Conservation (phyloP, 768 basidiomycete species). For the Cubamyces lactineus region DNA sequence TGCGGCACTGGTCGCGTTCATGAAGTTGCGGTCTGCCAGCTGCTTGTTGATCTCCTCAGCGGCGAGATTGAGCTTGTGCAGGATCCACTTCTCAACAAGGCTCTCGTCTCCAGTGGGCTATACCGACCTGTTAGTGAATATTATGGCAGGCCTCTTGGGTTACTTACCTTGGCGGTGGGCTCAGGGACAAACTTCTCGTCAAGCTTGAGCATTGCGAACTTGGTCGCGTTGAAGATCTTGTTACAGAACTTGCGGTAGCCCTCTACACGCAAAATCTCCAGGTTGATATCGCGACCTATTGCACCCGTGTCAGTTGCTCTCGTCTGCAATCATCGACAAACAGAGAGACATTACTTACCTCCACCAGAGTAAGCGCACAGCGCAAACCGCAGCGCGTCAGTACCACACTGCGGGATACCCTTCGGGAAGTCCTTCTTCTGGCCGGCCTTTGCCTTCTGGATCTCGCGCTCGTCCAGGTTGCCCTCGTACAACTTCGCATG, state of each 20-base stretch:
- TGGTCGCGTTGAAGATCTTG: constrained; percentile 98
- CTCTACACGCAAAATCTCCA: constrained; percentile 94
- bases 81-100: constrained; percentile 92
- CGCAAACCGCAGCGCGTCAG: constrained; percentile 94
- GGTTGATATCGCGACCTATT: constrained; percentile 92
- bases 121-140: not conserved
- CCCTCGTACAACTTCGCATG: constrained; percentile 88
- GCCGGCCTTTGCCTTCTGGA: constrained; percentile 85
- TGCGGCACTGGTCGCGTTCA: constrained; percentile 81
- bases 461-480: constrained; percentile 92
- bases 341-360: constrained; percentile 47
- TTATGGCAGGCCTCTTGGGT: not conserved
- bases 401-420: constrained; percentile 98
- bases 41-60: constrained; percentile 74
- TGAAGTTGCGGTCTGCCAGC: constrained; percentile 86
- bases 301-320: not conserved
- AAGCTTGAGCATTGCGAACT: constrained; percentile 98
- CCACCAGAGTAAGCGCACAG: constrained; percentile 92
- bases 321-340: too few relatives aligned
- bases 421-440: constrained; percentile 99
- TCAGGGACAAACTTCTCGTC: constrained; percentile 82
- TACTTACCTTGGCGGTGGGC: constrained; percentile 63
- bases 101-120: constrained; percentile 90
- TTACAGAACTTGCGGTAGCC: constrained; percentile 99
- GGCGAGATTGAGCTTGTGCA: constrained; percentile 90